These are phyloP conservation scores for Lecanicillium sp. DNA, from an alignment of 2,329 filamentous ascomycete species.

Conservation along the genomic window DNA sequence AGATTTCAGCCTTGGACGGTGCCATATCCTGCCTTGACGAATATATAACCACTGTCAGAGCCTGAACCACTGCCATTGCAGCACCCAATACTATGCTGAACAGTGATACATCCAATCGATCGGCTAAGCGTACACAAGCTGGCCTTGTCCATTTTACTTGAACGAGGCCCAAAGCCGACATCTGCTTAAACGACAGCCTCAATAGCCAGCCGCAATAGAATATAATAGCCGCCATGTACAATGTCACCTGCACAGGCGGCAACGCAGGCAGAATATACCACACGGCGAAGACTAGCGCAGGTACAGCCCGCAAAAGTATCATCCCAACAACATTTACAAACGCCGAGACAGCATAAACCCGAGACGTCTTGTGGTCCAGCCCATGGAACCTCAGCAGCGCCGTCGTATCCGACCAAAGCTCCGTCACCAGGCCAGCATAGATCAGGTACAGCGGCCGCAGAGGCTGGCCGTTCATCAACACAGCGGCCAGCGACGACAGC, in stretches of 20 bases:
- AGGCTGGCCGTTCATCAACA: not conserved
- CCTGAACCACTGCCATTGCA: not conserved
- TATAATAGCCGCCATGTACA: not conserved
- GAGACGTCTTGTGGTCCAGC: not conserved
- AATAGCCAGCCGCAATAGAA: slow-evolving; percentile 3
- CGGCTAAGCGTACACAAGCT: too few relatives aligned
- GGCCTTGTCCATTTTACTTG: not conserved
- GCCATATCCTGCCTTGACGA: not conserved
- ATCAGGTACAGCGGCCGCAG: slow-evolving; percentile 8
- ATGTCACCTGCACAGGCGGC: not conserved
- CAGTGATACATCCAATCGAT: not conserved
- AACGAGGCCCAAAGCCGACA: not conserved
- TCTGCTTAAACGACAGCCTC: not conserved
- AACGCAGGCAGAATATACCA: not conserved
- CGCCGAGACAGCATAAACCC: not conserved
- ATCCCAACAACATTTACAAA: not conserved
- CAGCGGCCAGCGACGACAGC: slow-evolving; percentile 4
- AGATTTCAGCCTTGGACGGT: not conserved
- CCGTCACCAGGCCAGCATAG: slow-evolving; percentile 9
- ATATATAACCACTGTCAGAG: slow-evolving; percentile 1
- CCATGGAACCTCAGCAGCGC: slow-evolving; percentile 8
- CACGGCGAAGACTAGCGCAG: not conserved
- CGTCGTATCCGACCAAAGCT: slow-evolving; percentile 8
- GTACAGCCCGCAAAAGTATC: not conserved
- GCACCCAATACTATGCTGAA: slow-evolving; percentile 4